Evolutionary conservation across 1,284 basidiomycete species (phyloP).

Genomic region (Termitomyces sp.): DNA sequence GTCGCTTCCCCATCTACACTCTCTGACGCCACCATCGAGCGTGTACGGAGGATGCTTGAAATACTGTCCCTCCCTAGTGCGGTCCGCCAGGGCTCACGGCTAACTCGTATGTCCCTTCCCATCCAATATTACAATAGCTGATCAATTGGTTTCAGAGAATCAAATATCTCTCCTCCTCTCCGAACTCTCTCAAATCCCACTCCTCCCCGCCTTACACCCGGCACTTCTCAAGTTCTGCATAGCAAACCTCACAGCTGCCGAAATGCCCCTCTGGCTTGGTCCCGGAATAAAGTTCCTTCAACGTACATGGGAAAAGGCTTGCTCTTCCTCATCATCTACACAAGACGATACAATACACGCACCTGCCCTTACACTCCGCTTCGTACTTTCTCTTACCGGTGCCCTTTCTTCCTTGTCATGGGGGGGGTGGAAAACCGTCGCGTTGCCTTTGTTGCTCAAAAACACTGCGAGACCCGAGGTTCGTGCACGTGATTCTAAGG

Average conservation of each 20-base stretch:
- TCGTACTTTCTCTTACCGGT: conserved; percentile 53
- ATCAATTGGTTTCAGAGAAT: conserved; percentile 31
- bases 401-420: conserved; percentile 59
- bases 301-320: conserved; percentile 33
- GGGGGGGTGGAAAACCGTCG: conserved; percentile 70
- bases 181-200: conserved; percentile 36
- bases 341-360: background rate
- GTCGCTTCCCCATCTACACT: conserved; percentile 17
- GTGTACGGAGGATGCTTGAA: conserved; percentile 38
- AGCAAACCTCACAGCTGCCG: conserved; percentile 52
- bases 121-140: background rate
- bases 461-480: conserved; percentile 37
- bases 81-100: conserved; percentile 61
- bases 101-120: conserved; percentile 42
- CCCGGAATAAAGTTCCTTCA: conserved; percentile 58
- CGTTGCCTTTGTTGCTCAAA: conserved; percentile 51
- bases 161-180: conserved; percentile 46
- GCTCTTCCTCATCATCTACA: background rate
- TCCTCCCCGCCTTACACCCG: conserved; percentile 34
- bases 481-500: conserved; percentile 34
- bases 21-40: conserved; percentile 20
- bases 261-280: conserved; percentile 61
- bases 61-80: conserved; percentile 49
- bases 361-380: conserved; percentile 22
- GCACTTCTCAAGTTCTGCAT: conserved; percentile 47